Conservation (phyloP, 2,329 filamentous ascomycete species). For the Calonectria fujianensis region DNA sequence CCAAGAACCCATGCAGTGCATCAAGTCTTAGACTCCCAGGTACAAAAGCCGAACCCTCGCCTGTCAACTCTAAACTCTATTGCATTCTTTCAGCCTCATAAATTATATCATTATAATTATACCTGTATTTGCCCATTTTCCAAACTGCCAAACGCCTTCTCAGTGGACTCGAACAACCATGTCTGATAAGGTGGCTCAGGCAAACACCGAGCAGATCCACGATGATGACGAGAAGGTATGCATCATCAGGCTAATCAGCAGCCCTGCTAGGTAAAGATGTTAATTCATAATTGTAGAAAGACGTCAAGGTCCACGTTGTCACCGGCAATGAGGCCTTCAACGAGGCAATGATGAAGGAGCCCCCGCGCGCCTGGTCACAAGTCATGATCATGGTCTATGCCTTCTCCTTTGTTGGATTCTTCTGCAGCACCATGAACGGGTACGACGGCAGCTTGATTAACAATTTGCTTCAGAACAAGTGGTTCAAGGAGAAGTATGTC, state of each 20-base stretch:
- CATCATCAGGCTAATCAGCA: neutral
- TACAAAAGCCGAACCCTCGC: constrained; percentile 18
- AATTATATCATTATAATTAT: neutral
- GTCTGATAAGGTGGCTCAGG: constrained; percentile 35
- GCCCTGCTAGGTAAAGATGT: neutral
- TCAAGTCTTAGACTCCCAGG: neutral
- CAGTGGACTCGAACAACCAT: constrained; percentile 19
- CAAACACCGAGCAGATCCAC: constrained; percentile 18
- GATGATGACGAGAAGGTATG: constrained; percentile 33
- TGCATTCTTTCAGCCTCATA: neutral
- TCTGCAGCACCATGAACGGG: constrained; percentile 63
- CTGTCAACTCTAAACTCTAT: neutral
- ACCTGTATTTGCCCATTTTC: neutral
- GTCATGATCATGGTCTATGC: constrained; percentile 64
- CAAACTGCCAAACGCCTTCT: neutral
- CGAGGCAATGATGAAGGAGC: constrained; percentile 73
- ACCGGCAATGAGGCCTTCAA: constrained; percentile 72
- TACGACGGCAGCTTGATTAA: constrained; percentile 56
- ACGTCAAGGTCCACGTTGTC: constrained; percentile 64
- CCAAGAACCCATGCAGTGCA: constrained; percentile 1
- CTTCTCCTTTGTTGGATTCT: constrained; percentile 68
- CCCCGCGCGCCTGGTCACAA: constrained; percentile 64
- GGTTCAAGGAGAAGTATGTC: constrained; percentile 63
- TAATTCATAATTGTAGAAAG: constrained; percentile 11
- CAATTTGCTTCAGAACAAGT: constrained; percentile 66